Base-by-base conservation (phyloP, 257 asterid genomes). In the Gentiana macrophylla region DNA sequence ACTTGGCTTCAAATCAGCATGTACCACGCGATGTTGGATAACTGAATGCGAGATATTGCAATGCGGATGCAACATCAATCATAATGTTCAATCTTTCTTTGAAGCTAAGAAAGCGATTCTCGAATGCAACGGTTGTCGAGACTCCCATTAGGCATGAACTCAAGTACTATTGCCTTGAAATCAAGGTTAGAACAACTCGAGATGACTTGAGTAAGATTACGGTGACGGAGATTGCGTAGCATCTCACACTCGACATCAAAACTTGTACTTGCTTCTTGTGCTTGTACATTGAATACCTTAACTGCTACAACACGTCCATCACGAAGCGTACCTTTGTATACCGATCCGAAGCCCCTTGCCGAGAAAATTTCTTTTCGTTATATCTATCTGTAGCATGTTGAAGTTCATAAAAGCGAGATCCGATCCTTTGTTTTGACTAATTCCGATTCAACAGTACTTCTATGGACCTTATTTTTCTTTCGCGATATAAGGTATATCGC, bases 1-100 rank as follows among this genome's bases (percentile, higher is more conserved):
- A 37, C 65, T 62, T 3, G 74, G 80, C 58, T 76, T 65, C 57
- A 76, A 2, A 57, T 72, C 78, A 54, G 76, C 68, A 36, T 76
- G 81, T 32, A 63, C 51, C 49, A 75, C 71, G n/a, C 3, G 69
- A 70, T 6, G 47, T 33, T 6, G 73, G 37, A n/a, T 62, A 62
- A 34, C 72, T 15, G 35, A 54, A 12, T 72, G 78, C n/a, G n/a
- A 76, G 73, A 66, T 76, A 62, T 3, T 62, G 60, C 55, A 72
- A 54, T 11, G 76, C 73, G 32, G 52, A 2, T 5, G 75, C 80
- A 35, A 71, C 77, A 65, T 75, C 74, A 1, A 63, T 74, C 77
- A 70, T 67, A 15, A 74, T 55, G 12, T 56, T 37, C 43, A 74
- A 45, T 37, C 80, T 52, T 10, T 60, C 74, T 34, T 33, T 46